Conservation (phyloP, 2,329 filamentous ascomycete genomes). For the Colletotrichum echinochloae region DNA sequence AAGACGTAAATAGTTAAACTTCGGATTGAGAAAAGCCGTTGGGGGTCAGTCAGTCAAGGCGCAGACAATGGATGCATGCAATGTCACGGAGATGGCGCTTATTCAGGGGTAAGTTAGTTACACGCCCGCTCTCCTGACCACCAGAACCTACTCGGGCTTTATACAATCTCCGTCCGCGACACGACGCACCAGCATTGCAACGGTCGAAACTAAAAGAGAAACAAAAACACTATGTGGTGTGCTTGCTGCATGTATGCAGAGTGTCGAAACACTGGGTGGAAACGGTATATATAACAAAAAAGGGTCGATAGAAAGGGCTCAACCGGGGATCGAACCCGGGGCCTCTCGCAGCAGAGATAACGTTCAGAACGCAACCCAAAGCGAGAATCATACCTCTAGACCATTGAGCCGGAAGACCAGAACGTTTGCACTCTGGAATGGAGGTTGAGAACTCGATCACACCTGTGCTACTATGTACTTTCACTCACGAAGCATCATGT, state of each 20-base stretch:
- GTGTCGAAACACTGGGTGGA: too few relatives aligned
- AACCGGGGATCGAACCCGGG: conserved; percentile 51
- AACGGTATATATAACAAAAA: too few relatives aligned
- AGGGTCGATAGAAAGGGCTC: conserved; percentile 41
- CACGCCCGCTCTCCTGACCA: neutral
- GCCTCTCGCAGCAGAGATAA: conserved; percentile 47
- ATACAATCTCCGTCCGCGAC: neutral
- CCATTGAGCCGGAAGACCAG: conserved; percentile 44
- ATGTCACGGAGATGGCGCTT: neutral
- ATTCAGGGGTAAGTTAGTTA: neutral
- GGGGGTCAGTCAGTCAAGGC: neutral
- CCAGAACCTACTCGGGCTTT: neutral
- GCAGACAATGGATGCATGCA: neutral
- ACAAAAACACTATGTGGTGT: neutral
- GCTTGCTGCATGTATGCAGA: too few relatives aligned
- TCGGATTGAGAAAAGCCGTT: neutral
- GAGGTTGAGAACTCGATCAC: neutral
- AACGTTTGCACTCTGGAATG: neutral
- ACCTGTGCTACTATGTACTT: neutral
- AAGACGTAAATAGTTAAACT: neutral
- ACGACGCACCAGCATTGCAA: neutral
- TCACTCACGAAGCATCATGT: too few relatives aligned
- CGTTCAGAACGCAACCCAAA: conserved; percentile 44
- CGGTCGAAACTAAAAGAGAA: too few relatives aligned
- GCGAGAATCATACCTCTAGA: conserved; percentile 53